Base-by-base conservation (phyloP, 192 early-diverging fungal genomes). In the Phlyctochytrium arcticum region DNA sequence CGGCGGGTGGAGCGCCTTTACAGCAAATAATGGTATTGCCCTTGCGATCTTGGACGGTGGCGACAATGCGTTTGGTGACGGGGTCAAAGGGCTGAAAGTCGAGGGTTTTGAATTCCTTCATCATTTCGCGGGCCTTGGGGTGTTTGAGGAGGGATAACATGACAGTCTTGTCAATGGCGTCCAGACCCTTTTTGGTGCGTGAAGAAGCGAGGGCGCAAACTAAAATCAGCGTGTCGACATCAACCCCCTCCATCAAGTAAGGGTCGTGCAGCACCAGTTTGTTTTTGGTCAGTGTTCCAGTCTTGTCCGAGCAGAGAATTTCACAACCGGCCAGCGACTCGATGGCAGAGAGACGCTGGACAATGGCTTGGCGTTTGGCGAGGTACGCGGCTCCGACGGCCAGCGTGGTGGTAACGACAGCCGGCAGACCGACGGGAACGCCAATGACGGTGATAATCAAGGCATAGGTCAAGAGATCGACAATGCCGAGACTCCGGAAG, bases 291-390 rank as follows among this genome's bases (percentile, higher is more conserved):
- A 93, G 72, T 4, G 93, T 96, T 30, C 93, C 93, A 0, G 93
- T 95, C 70, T 95, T 95, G 75, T 95, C 93, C 6, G 92, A 95
- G 69, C 93, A 95, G 9, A 95, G 78, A 2, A 92, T 92, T 3
- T 91, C 94, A 17, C 93, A 93, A 57, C 90, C 92, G n/a, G 74
- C 71, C 91, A 95, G 92, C n/a, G 92, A 93, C 69, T 95, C 93
- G 69, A 92, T 95, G 10, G 93, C 91, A 21, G 88, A 86, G 5
- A 95, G 77, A 31, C 92, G 85, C 31, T 93, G 88, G 23, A 95
- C 93, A 21, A 95, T 73, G 70, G 93, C 94, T 54, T 93, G 90
- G 64, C 94, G 91, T 36, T 90, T 89, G 49, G 94, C 66, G 91
- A 95, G 94, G 7, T 88, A 76, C 29, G 82, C 88, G n/a, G 93